Base-by-base conservation (phyloP, 306 rosid genomes). In the Cucumis hystrix region DNA sequence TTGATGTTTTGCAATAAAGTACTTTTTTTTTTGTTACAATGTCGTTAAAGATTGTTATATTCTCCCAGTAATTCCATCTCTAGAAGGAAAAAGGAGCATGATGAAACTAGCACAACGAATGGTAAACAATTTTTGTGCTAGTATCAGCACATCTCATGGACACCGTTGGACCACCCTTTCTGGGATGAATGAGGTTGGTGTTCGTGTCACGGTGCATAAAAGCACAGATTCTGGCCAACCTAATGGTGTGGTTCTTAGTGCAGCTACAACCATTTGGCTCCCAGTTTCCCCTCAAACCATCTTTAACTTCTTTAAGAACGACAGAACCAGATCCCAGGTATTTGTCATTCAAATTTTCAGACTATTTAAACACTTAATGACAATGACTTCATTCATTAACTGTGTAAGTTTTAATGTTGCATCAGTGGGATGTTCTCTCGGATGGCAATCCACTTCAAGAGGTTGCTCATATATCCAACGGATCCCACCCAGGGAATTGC, bases 81-180 rank as follows among this genome's bases (percentile, higher is more conserved):
- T 91, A 7, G 96, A 90, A 23, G 98, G 98, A 45, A 95, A 89
- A 83, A 86, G 88, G 68, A 95, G 98, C 89, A 83, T 95, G 96
- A 95, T 95, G 97, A 95, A 88, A 59, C 96, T 95, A 23, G 96
- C 98, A n/a, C 98, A 92, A 80, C 86, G 97, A 79, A 92, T 95
- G 98, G 89, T 95, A 4, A 87, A 83, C 64, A 89, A 87, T 79
- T 95, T 95, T 77, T 95, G 97, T 65, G 80, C 95, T 11, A 89
- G 96, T 86, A 85, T 95, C 69, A 82, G 96, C 80, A 63, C 98
- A 64, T 95, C 98, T 7, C 77, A 87, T 0, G 87, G 97, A 14
- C 98, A 89, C 56, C 74, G 87, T 43, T 92, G 97, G 97, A 95
- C 95, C 43, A 92, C 93, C 1, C 89, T 92, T 56, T 87, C 98